Percentiles rank a stretch among this genome's conserved stretches.
Conservation (phyloP, 345 rosid genomes). For the Salix dunnii region DNA sequence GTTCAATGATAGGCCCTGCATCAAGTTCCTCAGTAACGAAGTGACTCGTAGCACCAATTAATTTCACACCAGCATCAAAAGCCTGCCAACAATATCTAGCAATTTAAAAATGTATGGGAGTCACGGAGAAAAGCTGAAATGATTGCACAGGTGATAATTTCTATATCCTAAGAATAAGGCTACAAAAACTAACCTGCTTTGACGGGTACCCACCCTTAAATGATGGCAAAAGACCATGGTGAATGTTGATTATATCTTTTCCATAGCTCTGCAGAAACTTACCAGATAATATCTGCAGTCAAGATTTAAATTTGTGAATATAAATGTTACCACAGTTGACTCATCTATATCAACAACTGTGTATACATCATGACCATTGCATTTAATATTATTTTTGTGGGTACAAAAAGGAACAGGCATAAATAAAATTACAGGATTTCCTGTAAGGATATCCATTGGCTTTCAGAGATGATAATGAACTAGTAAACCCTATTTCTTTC, state of each 20-base stretch:
- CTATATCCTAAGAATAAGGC: constrained; percentile 11
- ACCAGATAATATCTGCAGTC: constrained; percentile 63
- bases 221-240: constrained; percentile 97
- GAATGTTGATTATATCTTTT: constrained; percentile 92
- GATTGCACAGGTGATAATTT: constrained; percentile 2
- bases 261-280: constrained; percentile 67
- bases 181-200: constrained; percentile 56
- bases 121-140: constrained; percentile 4
- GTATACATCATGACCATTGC: background rate
- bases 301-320: constrained; percentile 3
- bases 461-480: constrained; percentile 5
- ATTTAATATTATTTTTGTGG: background rate
- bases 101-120: constrained; percentile 25
- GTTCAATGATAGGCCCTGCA: constrained; percentile 93
- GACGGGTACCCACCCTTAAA: constrained; percentile 86
- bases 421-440: background rate
- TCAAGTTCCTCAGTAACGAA: constrained; percentile 96
- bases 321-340: background rate
- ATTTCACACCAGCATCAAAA: constrained; percentile 92
- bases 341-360: background rate
- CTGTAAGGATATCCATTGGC: background rate
- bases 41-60: constrained; percentile 95
- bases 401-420: background rate
- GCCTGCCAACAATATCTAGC: constrained; percentile 62
- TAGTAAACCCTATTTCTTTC: constrained; percentile 6